phyloP scores from a whole-genome alignment of 169 alveolate species.

The Babesia bigemina region DNA sequence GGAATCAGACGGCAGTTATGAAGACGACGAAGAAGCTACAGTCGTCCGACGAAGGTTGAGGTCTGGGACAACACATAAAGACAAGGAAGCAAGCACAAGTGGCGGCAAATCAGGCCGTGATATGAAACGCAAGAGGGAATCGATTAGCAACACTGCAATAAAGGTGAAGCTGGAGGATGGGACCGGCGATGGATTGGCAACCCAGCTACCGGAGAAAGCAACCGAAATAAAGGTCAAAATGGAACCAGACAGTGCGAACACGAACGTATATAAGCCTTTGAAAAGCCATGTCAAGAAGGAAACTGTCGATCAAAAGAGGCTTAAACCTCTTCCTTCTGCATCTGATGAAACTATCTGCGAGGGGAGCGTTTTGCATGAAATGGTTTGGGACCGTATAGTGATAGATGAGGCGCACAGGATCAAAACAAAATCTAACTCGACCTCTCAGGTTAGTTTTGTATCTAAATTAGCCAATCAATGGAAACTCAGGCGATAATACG shows the following conservation, averaged over 20 bases:
- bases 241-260: not conserved
- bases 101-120: not conserved
- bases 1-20: slow-evolving; percentile 35
- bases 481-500: slow-evolving; percentile 50
- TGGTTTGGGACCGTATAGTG: slow-evolving; percentile 86
- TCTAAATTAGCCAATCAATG: not conserved
- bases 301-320: not conserved
- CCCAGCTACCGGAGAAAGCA: too few relatives aligned
- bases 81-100: too few relatives aligned
- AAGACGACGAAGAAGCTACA: not conserved
- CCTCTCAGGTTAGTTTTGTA: slow-evolving; percentile 75
- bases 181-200: not conserved
- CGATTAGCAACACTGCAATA: too few relatives aligned
- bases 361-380: slow-evolving; percentile 67
- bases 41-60: too few relatives aligned
- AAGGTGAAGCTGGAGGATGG: not conserved
- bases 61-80: too few relatives aligned
- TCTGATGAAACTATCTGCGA: slow-evolving; percentile 45
- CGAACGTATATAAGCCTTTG: slow-evolving; percentile 23
- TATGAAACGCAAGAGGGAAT: slow-evolving; percentile 3
- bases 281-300: not conserved
- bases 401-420: slow-evolving; percentile 97
- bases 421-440: slow-evolving; percentile 89
- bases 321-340: too few relatives aligned
- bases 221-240: too few relatives aligned